Conservation (phyloP, 2,329 filamentous ascomycete genomes). For the Huntiella abstrusa region DNA sequence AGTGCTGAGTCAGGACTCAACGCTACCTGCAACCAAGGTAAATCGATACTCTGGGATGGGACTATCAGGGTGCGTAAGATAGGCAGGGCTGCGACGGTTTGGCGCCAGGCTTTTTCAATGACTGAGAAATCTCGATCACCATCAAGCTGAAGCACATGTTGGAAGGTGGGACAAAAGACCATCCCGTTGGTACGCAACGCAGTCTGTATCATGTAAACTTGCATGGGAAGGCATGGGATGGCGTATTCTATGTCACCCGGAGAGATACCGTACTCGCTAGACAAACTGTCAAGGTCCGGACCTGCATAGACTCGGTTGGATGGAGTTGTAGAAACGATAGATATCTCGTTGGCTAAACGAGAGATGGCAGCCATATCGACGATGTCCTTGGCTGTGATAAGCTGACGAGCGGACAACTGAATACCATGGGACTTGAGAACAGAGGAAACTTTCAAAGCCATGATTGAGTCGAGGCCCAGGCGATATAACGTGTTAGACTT, state of each 20-base stretch:
- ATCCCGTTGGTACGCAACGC: slow-evolving; percentile 50
- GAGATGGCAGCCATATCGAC: slow-evolving; percentile 17
- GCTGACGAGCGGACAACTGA: slow-evolving; percentile 46
- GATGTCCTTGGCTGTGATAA: slow-evolving; percentile 51
- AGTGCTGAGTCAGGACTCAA: slow-evolving; percentile 19
- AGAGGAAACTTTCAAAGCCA: slow-evolving; percentile 63
- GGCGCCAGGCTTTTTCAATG: slow-evolving; percentile 44
- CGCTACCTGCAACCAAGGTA: slow-evolving; percentile 47
- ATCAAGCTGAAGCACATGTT: slow-evolving; percentile 30
- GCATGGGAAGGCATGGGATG: slow-evolving; percentile 56
- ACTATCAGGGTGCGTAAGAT: slow-evolving; percentile 54
- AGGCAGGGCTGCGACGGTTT: slow-evolving; percentile 33
- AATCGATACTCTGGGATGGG: slow-evolving; percentile 24
- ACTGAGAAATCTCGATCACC: slow-evolving; percentile 25
- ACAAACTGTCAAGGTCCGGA: not conserved
- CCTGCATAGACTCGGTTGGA: not conserved
- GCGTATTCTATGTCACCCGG: slow-evolving; percentile 31
- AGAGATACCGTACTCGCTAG: slow-evolving; percentile 17
- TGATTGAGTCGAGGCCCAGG: slow-evolving; percentile 80
- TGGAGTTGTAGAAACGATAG: not conserved
- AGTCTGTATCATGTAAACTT: slow-evolving; percentile 58
- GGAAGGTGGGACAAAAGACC: slow-evolving; percentile 59
- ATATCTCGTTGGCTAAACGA: not conserved
- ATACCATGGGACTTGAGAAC: slow-evolving; percentile 47
- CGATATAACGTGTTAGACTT: slow-evolving; percentile 54